Conservation (phyloP, 2,329 filamentous ascomycete genomes). For the Myriosclerotinia curreyana region DNA sequence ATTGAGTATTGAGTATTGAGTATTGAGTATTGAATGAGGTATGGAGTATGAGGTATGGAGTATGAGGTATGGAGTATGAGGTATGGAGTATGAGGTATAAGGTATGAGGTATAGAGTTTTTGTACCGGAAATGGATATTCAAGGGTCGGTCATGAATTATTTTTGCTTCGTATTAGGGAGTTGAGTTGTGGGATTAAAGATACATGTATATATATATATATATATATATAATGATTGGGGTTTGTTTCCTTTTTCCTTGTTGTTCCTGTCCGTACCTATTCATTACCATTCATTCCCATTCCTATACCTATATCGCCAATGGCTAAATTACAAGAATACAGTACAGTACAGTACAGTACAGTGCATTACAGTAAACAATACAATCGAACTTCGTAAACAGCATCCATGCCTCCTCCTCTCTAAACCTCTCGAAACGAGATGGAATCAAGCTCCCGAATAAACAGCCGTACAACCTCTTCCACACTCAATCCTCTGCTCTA, state of each 20-base stretch:
- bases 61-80: too few relatives aligned
- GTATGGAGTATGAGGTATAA: too few relatives aligned
- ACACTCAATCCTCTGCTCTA: conserved; percentile 88
- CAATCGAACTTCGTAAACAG: background rate
- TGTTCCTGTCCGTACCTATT: background rate
- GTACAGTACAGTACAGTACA: conserved; percentile 1
- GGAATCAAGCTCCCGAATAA: conserved; percentile 57
- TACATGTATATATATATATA: conserved; percentile 1
- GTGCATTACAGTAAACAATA: conserved; percentile 2
- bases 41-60: too few relatives aligned
- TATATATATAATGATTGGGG: background rate
- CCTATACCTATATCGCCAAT: background rate
- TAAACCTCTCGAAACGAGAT: background rate
- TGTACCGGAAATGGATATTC: too few relatives aligned
- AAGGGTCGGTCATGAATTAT: too few relatives aligned
- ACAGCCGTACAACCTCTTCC: conserved; percentile 78
- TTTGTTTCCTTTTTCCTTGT: background rate
- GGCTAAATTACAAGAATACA: conserved; percentile 9
- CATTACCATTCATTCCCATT: background rate
- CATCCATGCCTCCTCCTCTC: background rate
- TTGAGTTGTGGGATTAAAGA: background rate
- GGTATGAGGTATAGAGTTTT: too few relatives aligned
- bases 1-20: too few relatives aligned
- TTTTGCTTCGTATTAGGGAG: background rate
- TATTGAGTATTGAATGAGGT: too few relatives aligned